Evolutionary conservation across 2,329 filamentous ascomycete genomes (phyloP).

Genomic region (Fusarium redolens): DNA sequence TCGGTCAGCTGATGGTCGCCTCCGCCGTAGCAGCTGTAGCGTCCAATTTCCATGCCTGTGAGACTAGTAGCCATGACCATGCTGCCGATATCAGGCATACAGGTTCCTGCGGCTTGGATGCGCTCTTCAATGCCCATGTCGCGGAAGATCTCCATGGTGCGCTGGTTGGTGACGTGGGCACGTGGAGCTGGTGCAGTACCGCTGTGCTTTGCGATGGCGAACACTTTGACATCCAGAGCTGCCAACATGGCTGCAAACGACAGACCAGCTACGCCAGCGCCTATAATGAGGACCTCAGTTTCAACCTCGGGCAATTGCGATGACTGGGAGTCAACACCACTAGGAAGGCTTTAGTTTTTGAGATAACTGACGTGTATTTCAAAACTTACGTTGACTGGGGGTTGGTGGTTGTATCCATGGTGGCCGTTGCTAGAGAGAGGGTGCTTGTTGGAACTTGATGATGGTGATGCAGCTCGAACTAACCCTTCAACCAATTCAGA

Average conservation of each 20-base stretch:
- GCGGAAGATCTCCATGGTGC: slow-evolving; percentile 27
- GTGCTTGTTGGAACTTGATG: not conserved
- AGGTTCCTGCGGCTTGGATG: slow-evolving; percentile 11
- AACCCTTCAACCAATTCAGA: not conserved
- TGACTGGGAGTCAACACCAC: not conserved
- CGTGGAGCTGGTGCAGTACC: slow-evolving; percentile 19
- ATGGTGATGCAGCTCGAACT: not conserved
- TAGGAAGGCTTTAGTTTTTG: not conserved
- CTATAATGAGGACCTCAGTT: slow-evolving; percentile 21
- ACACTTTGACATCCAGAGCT: not conserved
- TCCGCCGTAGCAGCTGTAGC: slow-evolving; percentile 24
- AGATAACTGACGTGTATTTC: too few relatives aligned
- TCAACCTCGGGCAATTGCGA: slow-evolving; percentile 1
- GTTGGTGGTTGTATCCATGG: not conserved
- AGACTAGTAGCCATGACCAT: slow-evolving; percentile 27
- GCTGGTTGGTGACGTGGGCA: slow-evolving; percentile 25
- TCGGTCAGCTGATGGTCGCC: slow-evolving; percentile 21
- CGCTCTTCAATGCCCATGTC: slow-evolving; percentile 19
- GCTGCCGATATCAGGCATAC: slow-evolving; percentile 1
- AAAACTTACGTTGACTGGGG: not conserved
- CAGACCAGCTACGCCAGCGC: slow-evolving; percentile 16
- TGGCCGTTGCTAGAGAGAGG: not conserved
- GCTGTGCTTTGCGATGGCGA: slow-evolving; percentile 24
- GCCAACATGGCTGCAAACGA: slow-evolving; percentile 16
- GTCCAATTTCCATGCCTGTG: slow-evolving; percentile 17